phyloP scores from a whole-genome alignment of 1,139 yeast genomes.

The Magnusiomyces suaveolens region DNA sequence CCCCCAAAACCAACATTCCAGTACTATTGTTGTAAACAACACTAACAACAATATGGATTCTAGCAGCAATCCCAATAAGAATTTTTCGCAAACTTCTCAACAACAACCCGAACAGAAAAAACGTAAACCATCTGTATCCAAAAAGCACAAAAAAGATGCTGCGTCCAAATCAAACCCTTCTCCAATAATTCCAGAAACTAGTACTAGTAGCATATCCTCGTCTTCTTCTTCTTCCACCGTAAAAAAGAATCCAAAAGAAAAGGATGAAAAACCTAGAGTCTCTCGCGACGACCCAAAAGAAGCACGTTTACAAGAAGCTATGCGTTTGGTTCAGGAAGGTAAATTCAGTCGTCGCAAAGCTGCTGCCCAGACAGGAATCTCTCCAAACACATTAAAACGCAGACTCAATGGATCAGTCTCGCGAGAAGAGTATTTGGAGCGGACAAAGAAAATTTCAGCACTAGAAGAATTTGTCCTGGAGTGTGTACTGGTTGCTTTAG shows the following conservation, averaged over 20 bases:
- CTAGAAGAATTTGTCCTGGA: slow-evolving; percentile 14
- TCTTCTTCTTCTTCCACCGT: background rate
- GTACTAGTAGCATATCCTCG: background rate
- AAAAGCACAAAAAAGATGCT: background rate
- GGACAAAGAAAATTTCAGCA: slow-evolving; percentile 14
- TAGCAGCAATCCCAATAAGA: background rate
- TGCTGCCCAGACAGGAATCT: slow-evolving; percentile 14
- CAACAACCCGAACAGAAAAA: background rate
- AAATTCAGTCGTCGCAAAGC: slow-evolving; percentile 15
- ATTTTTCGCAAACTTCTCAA: background rate
- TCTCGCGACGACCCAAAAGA: slow-evolving; percentile 9
- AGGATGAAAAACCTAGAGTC: background rate
- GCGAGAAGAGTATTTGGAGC: slow-evolving; percentile 14
- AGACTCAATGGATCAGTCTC: slow-evolving; percentile 16
- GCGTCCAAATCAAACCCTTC: background rate
- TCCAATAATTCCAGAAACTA: background rate
- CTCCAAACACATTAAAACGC: slow-evolving; percentile 15
- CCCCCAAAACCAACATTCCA: background rate
- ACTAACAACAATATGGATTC: background rate
- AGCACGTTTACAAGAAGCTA: slow-evolving; percentile 14
- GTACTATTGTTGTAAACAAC: background rate
- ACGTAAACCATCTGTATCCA: background rate
- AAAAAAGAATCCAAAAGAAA: background rate
- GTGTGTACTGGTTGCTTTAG: slow-evolving; percentile 12
- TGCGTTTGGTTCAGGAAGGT: slow-evolving; percentile 14